These are phyloP conservation scores for Penicillium ochrochloron DNA, from an alignment of 495 filamentous ascomycete species.

Conservation along the genomic window DNA sequence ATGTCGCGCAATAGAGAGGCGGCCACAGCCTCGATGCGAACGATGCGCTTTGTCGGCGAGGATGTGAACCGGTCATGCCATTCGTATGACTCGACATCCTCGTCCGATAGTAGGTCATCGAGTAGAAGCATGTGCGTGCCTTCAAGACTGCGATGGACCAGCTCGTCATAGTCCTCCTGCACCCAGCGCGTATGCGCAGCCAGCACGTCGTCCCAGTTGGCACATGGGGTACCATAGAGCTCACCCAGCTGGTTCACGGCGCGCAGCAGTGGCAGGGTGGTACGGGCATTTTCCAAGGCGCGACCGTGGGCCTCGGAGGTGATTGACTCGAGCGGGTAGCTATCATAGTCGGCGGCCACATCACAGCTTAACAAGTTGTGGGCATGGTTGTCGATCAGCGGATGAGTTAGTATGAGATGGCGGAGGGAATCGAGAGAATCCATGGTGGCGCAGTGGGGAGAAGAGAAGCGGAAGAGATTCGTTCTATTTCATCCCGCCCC, in stretches of 20 bases:
- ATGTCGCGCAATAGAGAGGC: slow-evolving; percentile 61
- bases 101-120: slow-evolving; percentile 72
- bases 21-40: slow-evolving; percentile 82
- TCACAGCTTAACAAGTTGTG: slow-evolving; percentile 69
- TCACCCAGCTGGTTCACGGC: slow-evolving; percentile 70
- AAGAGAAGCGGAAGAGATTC: slow-evolving; percentile 4
- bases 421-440: slow-evolving; percentile 41
- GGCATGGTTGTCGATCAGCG: slow-evolving; percentile 88
- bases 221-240: slow-evolving; percentile 61
- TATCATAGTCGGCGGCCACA: slow-evolving; percentile 38
- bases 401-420: slow-evolving; percentile 63
- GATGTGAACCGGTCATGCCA: slow-evolving; percentile 75
- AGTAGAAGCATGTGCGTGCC: slow-evolving; percentile 79
- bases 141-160: slow-evolving; percentile 66
- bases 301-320: slow-evolving; percentile 74
- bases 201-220: slow-evolving; percentile 65
- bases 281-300: slow-evolving; percentile 63
- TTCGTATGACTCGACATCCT: slow-evolving; percentile 60
- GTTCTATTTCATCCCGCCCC: not conserved
- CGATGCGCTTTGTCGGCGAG: slow-evolving; percentile 71
- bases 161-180: slow-evolving; percentile 58
- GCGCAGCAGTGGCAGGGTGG: slow-evolving; percentile 69
- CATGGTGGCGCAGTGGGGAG: slow-evolving; percentile 31
- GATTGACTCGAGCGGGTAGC: slow-evolving; percentile 60
- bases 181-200: slow-evolving; percentile 60